phyloP scores from a whole-genome alignment of 1,284 basidiomycete species.

The Sphaerobolus stellatus region DNA sequence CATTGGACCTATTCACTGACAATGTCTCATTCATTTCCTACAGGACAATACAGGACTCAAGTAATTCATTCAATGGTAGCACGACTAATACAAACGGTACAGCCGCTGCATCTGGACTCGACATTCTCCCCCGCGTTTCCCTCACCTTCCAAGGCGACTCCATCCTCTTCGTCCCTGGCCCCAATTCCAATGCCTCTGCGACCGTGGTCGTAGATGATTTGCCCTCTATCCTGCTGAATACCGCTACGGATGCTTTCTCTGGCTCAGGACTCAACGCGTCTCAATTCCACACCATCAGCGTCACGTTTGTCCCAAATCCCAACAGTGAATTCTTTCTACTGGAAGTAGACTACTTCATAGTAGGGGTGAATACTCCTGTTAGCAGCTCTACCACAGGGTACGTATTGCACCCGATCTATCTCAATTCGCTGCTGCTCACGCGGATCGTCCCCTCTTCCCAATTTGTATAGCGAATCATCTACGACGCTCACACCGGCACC shows the following conservation, averaged over 20 bases:
- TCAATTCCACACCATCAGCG: conserved; percentile 1
- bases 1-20: not conserved
- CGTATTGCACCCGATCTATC: no score
- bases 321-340: not conserved
- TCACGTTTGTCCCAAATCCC: conserved; percentile 1
- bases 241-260: not conserved
- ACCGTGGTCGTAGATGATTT: conserved; percentile 7
- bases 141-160: conserved; percentile 5
- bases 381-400: not conserved
- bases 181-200: conserved; percentile 4
- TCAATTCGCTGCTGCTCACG: no score
- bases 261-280: not conserved
- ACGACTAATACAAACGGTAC: conserved; percentile 1
- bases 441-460: no score
- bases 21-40: not conserved
- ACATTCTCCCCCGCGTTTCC: conserved; percentile 8
- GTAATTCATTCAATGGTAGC: not conserved
- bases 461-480: no score
- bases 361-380: not conserved
- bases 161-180: conserved; percentile 9
- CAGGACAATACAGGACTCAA: not conserved
- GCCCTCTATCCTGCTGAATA: conserved; percentile 9
- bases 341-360: conserved; percentile 2
- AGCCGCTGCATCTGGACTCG: not conserved
- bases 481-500: not conserved